Conservation (phyloP, 2,329 filamentous ascomycete genomes). For the Colletotrichum lentis region DNA sequence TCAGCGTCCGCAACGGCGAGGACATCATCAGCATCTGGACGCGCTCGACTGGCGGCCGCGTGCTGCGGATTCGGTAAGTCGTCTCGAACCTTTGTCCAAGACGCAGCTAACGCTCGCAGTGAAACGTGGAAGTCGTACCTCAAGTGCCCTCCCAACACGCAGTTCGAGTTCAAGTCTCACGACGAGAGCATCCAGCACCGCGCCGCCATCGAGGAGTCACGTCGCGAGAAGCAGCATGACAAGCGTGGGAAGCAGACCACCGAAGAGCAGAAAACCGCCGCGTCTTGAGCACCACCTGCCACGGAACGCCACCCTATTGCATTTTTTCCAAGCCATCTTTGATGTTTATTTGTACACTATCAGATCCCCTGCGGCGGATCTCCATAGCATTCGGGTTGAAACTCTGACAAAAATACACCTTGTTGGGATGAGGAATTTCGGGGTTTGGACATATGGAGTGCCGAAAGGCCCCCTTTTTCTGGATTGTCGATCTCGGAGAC, state of each 20-base stretch:
- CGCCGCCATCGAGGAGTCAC: slow-evolving; percentile 87
- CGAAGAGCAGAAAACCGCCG: slow-evolving; percentile 43
- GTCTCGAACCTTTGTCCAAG: neutral
- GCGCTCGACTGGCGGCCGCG: slow-evolving; percentile 88
- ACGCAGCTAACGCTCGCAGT: slow-evolving; percentile 55
- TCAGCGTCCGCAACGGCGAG: slow-evolving; percentile 94
- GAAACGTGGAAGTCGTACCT: slow-evolving; percentile 94
- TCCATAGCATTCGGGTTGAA: slow-evolving; percentile 37
- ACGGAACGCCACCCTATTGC: slow-evolving; percentile 31
- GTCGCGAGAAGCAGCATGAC: slow-evolving; percentile 78
- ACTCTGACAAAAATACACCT: slow-evolving; percentile 33
- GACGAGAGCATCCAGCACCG: slow-evolving; percentile 95
- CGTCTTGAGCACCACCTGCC: slow-evolving; percentile 25
- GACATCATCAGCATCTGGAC: slow-evolving; percentile 99
- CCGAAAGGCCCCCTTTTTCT: slow-evolving; percentile 14
- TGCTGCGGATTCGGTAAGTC: slow-evolving; percentile 91
- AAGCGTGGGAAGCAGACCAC: slow-evolving; percentile 50
- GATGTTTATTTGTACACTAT: slow-evolving; percentile 40
- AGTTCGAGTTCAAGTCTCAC: slow-evolving; percentile 94
- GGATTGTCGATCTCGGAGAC: slow-evolving; percentile 26
- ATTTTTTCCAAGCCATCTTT: slow-evolving; percentile 37
- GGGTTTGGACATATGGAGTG: slow-evolving; percentile 26
- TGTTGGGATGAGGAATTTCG: slow-evolving; percentile 34
- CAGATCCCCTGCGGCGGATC: slow-evolving; percentile 22
- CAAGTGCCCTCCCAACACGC: slow-evolving; percentile 85